A percentile compares a stretch with the other conserved stretches of the same genome.
Conservation (phyloP, 768 basidiomycete genomes). For the Mycena haematopus region DNA sequence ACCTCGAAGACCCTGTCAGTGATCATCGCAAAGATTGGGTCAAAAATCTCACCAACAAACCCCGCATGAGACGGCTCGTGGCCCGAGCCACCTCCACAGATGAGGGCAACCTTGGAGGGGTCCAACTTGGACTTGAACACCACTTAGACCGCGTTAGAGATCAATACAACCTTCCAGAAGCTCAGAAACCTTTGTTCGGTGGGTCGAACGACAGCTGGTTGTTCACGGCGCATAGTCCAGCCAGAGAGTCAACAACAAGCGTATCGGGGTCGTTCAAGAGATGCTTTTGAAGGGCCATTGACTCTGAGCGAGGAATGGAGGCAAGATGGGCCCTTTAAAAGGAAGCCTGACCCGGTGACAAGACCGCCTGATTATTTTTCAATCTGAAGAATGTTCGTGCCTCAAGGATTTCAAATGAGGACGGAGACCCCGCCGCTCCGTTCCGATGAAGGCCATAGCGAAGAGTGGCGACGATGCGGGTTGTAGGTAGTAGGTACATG, state of each 20-base stretch:
- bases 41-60: slow-evolving; percentile 72
- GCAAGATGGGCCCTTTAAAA: not conserved
- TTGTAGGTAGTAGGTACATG: too few species aligned
- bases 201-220: slow-evolving; percentile 74
- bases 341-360: not conserved
- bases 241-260: slow-evolving; percentile 80
- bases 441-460: not conserved
- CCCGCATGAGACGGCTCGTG: slow-evolving; percentile 93
- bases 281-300: slow-evolving; percentile 61
- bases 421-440: not conserved
- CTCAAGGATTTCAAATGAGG: not conserved
- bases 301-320: not conserved
- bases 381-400: not conserved
- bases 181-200: slow-evolving; percentile 66
- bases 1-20: slow-evolving; percentile 46
- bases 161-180: not conserved
- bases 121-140: slow-evolving; percentile 65
- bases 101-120: slow-evolving; percentile 71
- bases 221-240: slow-evolving; percentile 75
- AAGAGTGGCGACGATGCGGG: too few species aligned
- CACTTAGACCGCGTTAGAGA: slow-evolving; percentile 47
- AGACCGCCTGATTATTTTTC: slow-evolving; percentile 16
- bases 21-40: not conserved
- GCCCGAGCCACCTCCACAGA: slow-evolving; percentile 87
- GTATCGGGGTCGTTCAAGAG: slow-evolving; percentile 73